Evolutionary conservation across 2,329 filamentous ascomycete genomes (phyloP).

Genomic region (Phialemoniopsis sp.): DNA sequence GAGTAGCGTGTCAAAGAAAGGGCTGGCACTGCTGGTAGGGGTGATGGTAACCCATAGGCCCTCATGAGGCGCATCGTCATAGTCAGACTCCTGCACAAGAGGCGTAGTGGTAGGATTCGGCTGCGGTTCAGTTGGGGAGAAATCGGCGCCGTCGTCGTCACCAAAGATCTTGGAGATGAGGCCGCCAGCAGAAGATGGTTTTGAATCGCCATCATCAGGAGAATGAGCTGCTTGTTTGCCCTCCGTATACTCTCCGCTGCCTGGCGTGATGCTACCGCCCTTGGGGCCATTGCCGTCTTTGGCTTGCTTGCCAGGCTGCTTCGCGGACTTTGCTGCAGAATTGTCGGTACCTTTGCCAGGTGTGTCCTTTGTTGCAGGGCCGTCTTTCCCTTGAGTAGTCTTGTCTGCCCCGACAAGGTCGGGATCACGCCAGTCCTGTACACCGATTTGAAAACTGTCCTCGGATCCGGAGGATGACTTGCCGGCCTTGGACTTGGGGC

Average conservation of each 20-base stretch:
- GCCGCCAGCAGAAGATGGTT: conserved; percentile 14
- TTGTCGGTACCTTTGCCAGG: conserved; percentile 3
- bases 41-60: conserved; percentile 97
- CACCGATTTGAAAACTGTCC: conserved; percentile 75
- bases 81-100: conserved; percentile 4
- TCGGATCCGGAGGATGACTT: conserved; percentile 10
- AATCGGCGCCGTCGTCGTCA: conserved; percentile 30
- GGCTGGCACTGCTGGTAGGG: conserved; percentile 81
- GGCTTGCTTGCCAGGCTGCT: conserved; percentile 17
- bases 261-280: conserved; percentile 66
- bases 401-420: conserved; percentile 54
- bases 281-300: conserved; percentile 33
- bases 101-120: conserved; percentile 6
- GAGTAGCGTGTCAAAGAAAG: conserved; percentile 94
- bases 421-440: conserved; percentile 82
- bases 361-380: conserved; percentile 1
- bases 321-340: conserved; percentile 6
- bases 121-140: conserved; percentile 21
- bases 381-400: conserved; percentile 3
- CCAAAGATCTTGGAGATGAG: conserved; percentile 48
- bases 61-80: conserved; percentile 43
- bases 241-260: conserved; percentile 64
- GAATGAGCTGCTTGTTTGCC: conserved; percentile 5
- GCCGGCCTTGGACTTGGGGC: conserved; percentile 9
- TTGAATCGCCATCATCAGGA: neutral